Base-by-base conservation (phyloP, 2,329 filamentous ascomycete species). In the Colletotrichum sp. region DNA sequence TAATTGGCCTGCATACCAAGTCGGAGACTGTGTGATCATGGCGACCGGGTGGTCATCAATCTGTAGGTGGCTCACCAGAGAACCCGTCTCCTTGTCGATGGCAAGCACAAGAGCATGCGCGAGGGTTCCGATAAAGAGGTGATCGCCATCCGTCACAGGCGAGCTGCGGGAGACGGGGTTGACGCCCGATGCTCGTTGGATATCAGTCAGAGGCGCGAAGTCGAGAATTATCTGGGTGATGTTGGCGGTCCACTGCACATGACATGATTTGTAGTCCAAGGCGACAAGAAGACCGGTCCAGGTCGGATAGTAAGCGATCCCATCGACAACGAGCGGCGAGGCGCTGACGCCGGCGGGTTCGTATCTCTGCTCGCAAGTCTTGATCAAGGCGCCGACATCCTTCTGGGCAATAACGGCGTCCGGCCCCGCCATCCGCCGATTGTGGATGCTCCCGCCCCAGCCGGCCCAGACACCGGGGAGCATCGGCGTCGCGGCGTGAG, bases 211-310 rank as follows among this genome's bases (percentile, higher is more conserved):
- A 9, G 44, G n/a, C 4, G 44, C 44, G 10, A 49, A 49, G n/a
- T 49, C 6, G 2, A 49, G n/a, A 21, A 49, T 49, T 1, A 13
- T 21, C 2, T 49, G 44, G n/a, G 44, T 49, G 2, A 49, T 21
- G n/a, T 49, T 49, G 44, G 44, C n/a, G 3, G n/a, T 49, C 44
- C 44, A 49, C 44, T 21, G 44, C 44, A 49, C 44, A 10, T 7
- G 8, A 8, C 83, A 84, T 10, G 71, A 70, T 18, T 52, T 72
- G 75, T 82, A 84, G 76, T 84, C 77, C 30, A 84, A 78, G 8
- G 83, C 82, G n/a, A 81, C 79, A 63, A 84, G 78, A 8, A 78
- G 72, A 70, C 82, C 83, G 68, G 79, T 79, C 80, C 81, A 82
- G 26, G 81, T 83, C 4, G 82, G 82, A 71, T 79, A 85, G 73